Conservation (phyloP, 2,329 filamentous ascomycete genomes). For the Trichothecium roseum region DNA sequence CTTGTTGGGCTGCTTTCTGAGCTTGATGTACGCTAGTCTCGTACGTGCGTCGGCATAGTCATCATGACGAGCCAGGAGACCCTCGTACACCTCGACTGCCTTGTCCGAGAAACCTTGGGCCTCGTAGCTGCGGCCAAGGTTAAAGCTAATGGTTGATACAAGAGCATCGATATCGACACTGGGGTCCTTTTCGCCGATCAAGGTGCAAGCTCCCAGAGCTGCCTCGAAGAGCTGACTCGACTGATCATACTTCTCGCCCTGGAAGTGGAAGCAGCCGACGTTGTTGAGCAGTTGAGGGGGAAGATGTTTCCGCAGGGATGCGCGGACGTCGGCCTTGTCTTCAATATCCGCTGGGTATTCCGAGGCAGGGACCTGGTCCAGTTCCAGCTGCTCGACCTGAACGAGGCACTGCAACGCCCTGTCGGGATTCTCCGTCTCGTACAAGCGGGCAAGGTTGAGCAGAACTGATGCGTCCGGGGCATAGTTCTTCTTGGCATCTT, state of each 20-base stretch:
- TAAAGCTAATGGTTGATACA: constrained; percentile 94
- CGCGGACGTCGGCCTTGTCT: constrained; percentile 50
- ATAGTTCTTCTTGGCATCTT: constrained; percentile 78
- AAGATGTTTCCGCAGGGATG: constrained; percentile 62
- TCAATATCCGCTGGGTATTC: constrained; percentile 47
- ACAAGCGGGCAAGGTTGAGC: constrained; percentile 82
- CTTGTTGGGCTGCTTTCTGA: constrained; percentile 70
- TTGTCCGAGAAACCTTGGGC: constrained; percentile 70
- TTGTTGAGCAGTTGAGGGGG: constrained; percentile 93
- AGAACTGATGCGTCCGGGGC: constrained; percentile 77
- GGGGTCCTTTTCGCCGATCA: constrained; percentile 64
- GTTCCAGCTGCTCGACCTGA: constrained; percentile 83
- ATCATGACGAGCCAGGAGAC: constrained; percentile 69
- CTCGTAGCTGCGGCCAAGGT: constrained; percentile 88
- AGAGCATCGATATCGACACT: constrained; percentile 79
- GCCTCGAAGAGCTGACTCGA: constrained; percentile 86
- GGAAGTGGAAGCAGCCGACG: constrained; percentile 91
- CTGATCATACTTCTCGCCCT: constrained; percentile 68
- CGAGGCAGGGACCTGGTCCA: constrained; percentile 64
- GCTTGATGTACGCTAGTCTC: constrained; percentile 79
- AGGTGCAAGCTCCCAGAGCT: constrained; percentile 80
- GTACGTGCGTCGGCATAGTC: constrained; percentile 91
- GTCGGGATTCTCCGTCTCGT: constrained; percentile 76
- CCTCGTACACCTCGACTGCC: constrained; percentile 81
- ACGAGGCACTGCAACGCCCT: constrained; percentile 86